Conservation (phyloP, 176 grass and related monocot species). For the Microstegium vimineum region DNA sequence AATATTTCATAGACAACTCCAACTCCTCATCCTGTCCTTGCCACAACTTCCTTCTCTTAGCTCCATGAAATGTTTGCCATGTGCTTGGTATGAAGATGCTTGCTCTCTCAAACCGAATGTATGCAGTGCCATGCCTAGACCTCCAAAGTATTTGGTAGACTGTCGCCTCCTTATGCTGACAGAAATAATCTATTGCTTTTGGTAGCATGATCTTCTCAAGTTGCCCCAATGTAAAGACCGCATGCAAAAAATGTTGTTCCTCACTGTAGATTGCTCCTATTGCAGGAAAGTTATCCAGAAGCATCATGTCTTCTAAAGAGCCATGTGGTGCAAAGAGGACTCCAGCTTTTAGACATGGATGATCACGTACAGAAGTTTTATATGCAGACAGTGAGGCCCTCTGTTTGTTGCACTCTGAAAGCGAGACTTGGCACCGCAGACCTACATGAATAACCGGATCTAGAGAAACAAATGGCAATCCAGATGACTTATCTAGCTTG, state of each 20-base stretch:
- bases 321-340: background rate
- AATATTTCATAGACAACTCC: too few relatives aligned
- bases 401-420: background rate
- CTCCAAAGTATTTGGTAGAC: background rate
- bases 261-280: too few relatives aligned
- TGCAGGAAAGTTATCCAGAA: too few relatives aligned
- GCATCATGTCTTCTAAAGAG: background rate
- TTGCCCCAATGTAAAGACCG: background rate
- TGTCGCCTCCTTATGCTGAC: background rate
- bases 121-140: too few relatives aligned
- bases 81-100: too few relatives aligned
- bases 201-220: background rate
- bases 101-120: too few relatives aligned
- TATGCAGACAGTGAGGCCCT: background rate
- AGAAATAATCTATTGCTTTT: background rate
- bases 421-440: background rate
- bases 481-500: background rate
- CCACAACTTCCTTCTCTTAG: too few relatives aligned
- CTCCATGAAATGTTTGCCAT: too few relatives aligned
- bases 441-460: background rate
- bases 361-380: background rate
- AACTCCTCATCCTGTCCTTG: background rate
- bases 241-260: background rate
- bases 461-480: background rate
- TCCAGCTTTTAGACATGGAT: background rate